Percentiles rank a stretch among this genome's conserved stretches.
These are phyloP conservation scores for Lodderomyces parapsilosis DNA, from an alignment of 1,139 yeast species.

Conservation along the genomic window DNA sequence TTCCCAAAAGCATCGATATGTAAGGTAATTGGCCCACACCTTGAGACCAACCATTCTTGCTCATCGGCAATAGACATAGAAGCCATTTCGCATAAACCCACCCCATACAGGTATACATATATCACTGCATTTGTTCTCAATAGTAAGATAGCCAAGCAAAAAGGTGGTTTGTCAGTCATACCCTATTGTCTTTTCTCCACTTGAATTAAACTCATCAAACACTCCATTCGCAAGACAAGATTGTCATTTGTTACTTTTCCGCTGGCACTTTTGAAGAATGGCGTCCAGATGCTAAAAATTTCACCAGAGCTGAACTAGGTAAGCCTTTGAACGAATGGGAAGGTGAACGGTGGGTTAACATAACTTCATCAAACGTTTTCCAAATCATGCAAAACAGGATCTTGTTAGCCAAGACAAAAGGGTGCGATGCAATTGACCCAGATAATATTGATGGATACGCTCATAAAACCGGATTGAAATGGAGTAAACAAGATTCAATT, in stretches of 20 bases:
- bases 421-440: constrained; percentile 24
- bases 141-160: too few species aligned
- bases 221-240: constrained; percentile 16
- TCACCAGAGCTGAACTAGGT: constrained; percentile 18
- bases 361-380: constrained; percentile 16
- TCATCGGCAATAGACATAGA: too few species aligned
- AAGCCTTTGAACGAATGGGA: constrained; percentile 21
- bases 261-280: constrained; percentile 25
- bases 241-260: constrained; percentile 24
- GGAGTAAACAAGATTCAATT: constrained; percentile 19
- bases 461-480: constrained; percentile 20
- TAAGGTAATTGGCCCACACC: constrained; percentile 67
- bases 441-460: constrained; percentile 24
- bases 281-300: constrained; percentile 19
- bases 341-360: constrained; percentile 23
- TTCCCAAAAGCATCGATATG: constrained; percentile 60
- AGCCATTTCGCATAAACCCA: too few species aligned
- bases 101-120: too few species aligned
- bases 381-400: constrained; percentile 19
- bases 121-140: too few species aligned
- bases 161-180: too few species aligned
- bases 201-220: constrained; percentile 10
- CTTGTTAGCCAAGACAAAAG: constrained; percentile 16
- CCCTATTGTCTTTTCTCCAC: too few species aligned
- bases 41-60: constrained; percentile 51